Conservation (phyloP, 2,329 filamentous ascomycete genomes). For the Fusarium robinianum region DNA sequence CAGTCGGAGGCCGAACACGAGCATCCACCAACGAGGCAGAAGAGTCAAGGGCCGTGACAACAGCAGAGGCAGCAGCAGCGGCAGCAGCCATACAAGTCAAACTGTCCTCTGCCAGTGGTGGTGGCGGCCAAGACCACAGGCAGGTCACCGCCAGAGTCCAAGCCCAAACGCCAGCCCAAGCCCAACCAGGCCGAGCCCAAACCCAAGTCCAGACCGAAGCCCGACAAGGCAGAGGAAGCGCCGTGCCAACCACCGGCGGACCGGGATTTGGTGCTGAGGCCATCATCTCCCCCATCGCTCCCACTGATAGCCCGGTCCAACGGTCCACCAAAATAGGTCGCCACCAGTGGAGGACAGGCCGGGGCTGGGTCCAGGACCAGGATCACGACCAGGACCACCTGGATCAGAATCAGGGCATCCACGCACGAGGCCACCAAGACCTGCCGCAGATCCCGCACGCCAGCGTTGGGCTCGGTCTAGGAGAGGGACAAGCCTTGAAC, state of each 20-base stretch:
- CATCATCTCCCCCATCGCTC: constrained; percentile 6
- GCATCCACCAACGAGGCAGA: no score
- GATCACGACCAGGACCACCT: constrained; percentile 24
- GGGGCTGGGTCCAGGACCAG: constrained; percentile 23
- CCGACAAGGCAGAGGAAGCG: constrained; percentile 19
- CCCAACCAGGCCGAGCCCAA: constrained; percentile 10
- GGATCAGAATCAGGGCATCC: constrained; percentile 30
- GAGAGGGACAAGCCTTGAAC: constrained; percentile 31
- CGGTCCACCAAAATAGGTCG: constrained; percentile 34
- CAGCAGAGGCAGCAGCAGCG: constrained; percentile 24
- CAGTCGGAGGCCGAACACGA: constrained; percentile 24
- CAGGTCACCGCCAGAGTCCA: constrained; percentile 32
- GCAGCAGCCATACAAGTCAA: constrained; percentile 4
- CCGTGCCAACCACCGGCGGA: constrained; percentile 29
- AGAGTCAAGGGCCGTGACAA: no score
- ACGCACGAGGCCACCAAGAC: constrained; percentile 31
- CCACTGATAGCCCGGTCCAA: constrained; percentile 27
- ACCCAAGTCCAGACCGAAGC: constrained; percentile 14
- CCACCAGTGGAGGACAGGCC: constrained; percentile 25
- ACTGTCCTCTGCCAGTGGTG: no score
- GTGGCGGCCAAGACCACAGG: no score
- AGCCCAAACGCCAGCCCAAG: constrained; percentile 13
- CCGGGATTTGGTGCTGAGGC: constrained; percentile 23
- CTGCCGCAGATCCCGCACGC: constrained; percentile 34
- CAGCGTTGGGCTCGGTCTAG: constrained; percentile 35